Evolutionary conservation across 306 rosid genomes (phyloP).

Genomic region (Albizia julibrissin): DNA sequence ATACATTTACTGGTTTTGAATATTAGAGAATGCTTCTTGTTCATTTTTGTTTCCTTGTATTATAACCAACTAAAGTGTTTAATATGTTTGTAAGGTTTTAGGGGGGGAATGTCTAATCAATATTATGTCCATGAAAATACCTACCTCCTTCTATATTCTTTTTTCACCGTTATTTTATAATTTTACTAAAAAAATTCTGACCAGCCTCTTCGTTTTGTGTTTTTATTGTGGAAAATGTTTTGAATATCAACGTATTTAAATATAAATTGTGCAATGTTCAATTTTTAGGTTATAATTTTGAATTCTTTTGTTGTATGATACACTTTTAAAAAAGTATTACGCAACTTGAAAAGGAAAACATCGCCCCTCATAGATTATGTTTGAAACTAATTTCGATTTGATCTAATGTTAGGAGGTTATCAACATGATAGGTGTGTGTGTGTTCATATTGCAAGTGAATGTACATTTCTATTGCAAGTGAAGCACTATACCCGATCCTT

Average conservation of each 20-base stretch:
- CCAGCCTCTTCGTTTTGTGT: neutral
- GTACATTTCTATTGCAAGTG: no score
- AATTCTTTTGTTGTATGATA: slow-evolving; percentile 3
- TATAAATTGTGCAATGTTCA: neutral
- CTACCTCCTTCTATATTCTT: neutral
- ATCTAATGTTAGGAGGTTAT: no score
- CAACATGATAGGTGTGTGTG: no score
- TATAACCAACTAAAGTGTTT: no score
- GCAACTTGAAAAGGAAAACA: slow-evolving; percentile 76
- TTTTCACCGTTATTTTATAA: neutral
- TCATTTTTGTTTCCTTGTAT: no score
- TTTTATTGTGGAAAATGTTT: slow-evolving; percentile 5
- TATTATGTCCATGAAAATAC: neutral
- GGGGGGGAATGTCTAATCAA: neutral
- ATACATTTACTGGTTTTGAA: no score
- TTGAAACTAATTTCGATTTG: no score
- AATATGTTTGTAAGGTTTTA: no score
- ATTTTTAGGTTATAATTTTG: slow-evolving; percentile 8
- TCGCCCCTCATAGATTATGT: slow-evolving; percentile 48
- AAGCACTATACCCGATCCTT: no score
- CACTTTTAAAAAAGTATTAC: slow-evolving; percentile 90
- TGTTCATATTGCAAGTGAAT: no score
- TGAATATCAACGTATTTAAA: neutral
- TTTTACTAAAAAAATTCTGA: no score
- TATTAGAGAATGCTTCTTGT: no score